A percentile compares a stretch with the other conserved stretches of the same genome.
Conservation (phyloP, 176 grass and related monocot species). For the Raddia guianensis region DNA sequence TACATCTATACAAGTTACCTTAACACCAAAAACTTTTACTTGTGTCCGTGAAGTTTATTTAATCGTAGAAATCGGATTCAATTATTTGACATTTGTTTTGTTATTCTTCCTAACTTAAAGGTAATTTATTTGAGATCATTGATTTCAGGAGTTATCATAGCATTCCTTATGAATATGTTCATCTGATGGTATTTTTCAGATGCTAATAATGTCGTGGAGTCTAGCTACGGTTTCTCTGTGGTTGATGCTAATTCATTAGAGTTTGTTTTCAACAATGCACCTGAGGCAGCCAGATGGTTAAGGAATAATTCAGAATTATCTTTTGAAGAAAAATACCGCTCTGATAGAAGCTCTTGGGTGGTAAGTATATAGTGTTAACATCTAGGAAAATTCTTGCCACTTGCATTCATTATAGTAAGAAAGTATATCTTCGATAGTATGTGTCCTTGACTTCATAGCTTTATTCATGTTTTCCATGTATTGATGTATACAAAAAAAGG, state of each 20-base stretch:
- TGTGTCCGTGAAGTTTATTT: slow-evolving; percentile 19
- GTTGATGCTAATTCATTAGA: slow-evolving; percentile 90
- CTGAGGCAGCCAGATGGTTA: slow-evolving; percentile 75
- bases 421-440: slow-evolving; percentile 18
- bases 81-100: slow-evolving; percentile 22
- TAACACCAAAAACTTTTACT: neutral
- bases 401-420: neutral
- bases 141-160: neutral
- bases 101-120: neutral
- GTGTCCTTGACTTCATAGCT: neutral
- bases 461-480: slow-evolving; percentile 6
- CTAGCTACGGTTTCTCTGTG: slow-evolving; percentile 88
- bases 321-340: slow-evolving; percentile 70
- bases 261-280: slow-evolving; percentile 87
- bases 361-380: slow-evolving; percentile 56
- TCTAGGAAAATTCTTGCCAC: slow-evolving; percentile 3
- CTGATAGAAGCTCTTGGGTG: slow-evolving; percentile 84
- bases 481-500: neutral
- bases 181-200: slow-evolving; percentile 56
- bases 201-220: slow-evolving; percentile 62
- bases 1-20: no score
- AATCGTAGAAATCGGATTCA: neutral
- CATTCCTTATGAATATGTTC: slow-evolving; percentile 22
- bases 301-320: slow-evolving; percentile 72
- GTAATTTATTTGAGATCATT: neutral